These are phyloP conservation scores for Calendula officinalis DNA, from an alignment of 129 eudicot species.

Conservation along the genomic window DNA sequence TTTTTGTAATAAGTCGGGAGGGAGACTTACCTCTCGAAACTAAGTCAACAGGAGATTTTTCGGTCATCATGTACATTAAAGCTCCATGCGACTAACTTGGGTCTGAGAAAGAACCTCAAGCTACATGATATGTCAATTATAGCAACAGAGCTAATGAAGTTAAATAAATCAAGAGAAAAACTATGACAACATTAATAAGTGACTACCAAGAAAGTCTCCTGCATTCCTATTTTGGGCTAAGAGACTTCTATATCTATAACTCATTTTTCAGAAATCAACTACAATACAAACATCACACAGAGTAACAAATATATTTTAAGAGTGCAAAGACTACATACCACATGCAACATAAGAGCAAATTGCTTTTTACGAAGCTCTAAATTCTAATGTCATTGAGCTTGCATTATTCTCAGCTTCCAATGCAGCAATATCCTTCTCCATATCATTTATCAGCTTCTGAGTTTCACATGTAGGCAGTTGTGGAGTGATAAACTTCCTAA, in stretches of 20 bases:
- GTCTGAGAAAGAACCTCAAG: background rate
- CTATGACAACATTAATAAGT: background rate
- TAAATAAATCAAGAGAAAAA: background rate
- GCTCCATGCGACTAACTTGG: background rate
- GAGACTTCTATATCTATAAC: background rate
- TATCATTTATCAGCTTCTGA: conserved; percentile 63
- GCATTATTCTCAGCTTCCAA: conserved; percentile 89
- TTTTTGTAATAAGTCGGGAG: no score
- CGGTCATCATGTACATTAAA: background rate
- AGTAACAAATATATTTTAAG: conserved; percentile 4
- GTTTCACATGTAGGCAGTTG: conserved; percentile 87
- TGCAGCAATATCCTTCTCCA: conserved; percentile 77
- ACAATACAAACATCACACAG: background rate
- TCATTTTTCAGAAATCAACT: background rate
- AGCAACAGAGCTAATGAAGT: conserved; percentile 1
- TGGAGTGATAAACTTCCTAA: conserved; percentile 72
- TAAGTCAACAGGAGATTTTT: no score
- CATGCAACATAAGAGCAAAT: conserved; percentile 85
- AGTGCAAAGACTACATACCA: conserved; percentile 53
- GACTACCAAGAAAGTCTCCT: background rate
- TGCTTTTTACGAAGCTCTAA: conserved; percentile 77
- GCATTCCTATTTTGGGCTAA: conserved; percentile 4
- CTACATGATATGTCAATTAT: background rate
- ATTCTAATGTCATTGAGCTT: conserved; percentile 69
- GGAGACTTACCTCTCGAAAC: no score